These are phyloP conservation scores for Nemania sp. DNA, from an alignment of 2,329 filamentous ascomycete genomes.

Conservation along the genomic window DNA sequence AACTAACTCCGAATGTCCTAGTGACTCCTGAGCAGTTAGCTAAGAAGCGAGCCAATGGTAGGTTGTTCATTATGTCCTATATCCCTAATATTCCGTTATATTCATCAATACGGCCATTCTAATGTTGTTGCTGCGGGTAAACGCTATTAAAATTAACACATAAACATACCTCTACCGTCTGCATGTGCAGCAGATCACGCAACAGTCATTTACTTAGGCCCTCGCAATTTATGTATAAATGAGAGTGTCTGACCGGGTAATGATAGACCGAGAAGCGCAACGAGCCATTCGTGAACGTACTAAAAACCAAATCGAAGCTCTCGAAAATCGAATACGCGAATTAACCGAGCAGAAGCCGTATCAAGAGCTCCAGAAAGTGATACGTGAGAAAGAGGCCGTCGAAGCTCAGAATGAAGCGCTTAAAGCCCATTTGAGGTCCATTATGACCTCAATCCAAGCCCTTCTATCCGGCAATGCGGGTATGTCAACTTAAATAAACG, in stretches of 20 bases:
- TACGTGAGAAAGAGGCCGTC: constrained; percentile 80
- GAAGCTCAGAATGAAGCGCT: constrained; percentile 85
- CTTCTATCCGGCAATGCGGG: constrained; percentile 57
- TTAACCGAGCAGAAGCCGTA: constrained; percentile 85
- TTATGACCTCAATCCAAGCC: constrained; percentile 74
- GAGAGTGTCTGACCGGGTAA: constrained; percentile 19
- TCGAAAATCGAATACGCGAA: constrained; percentile 79
- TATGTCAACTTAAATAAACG: constrained; percentile 33
- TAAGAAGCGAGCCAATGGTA: constrained; percentile 72
- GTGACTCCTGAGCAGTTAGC: constrained; percentile 80
- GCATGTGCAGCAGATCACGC: background rate
- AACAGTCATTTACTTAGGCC: background rate
- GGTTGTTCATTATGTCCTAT: constrained; percentile 23
- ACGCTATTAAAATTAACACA: background rate
- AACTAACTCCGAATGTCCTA: too few species aligned
- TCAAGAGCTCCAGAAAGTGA: constrained; percentile 81
- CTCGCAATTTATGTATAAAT: background rate
- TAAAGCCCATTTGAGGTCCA: constrained; percentile 72
- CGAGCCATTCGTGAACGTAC: constrained; percentile 86
- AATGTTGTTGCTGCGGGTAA: background rate
- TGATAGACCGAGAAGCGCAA: constrained; percentile 83
- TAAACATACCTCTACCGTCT: background rate
- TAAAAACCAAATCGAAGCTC: constrained; percentile 79
- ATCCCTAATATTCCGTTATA: constrained; percentile 5
- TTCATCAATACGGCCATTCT: background rate